Percentiles rank a stretch among this genome's conserved stretches.
Evolutionary conservation across 352 stramenopile genomes (phyloP).

Genomic region (Globisporangium mamillatum): DNA sequence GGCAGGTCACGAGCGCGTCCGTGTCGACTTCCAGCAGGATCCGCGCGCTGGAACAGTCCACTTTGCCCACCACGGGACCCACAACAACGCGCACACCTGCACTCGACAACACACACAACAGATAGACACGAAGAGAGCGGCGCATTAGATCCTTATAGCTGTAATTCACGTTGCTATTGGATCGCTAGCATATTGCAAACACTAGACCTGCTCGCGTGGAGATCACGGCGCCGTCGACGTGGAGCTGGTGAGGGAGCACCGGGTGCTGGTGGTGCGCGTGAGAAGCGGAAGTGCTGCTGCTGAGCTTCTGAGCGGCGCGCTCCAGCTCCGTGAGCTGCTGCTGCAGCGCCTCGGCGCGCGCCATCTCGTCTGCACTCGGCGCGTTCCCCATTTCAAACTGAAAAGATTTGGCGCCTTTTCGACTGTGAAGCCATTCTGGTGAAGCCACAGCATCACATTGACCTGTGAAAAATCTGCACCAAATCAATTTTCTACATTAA

Average conservation of each 20-base stretch:
- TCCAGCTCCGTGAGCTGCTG: slow-evolving; percentile 54
- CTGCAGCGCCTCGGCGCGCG: slow-evolving; percentile 23
- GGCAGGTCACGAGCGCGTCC: slow-evolving; percentile 36
- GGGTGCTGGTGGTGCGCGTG: slow-evolving; percentile 22
- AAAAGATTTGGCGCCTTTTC: too few species aligned
- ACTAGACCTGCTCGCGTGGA: slow-evolving; percentile 7
- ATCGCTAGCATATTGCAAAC: background rate
- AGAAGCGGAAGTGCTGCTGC: slow-evolving; percentile 7
- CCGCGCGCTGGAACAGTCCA: slow-evolving; percentile 43
- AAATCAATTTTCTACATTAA: too few species aligned
- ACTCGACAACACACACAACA: background rate
- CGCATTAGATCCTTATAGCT: background rate
- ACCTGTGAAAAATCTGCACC: too few species aligned
- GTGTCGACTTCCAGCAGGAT: slow-evolving; percentile 67
- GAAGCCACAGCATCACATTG: too few species aligned
- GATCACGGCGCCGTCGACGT: slow-evolving; percentile 23
- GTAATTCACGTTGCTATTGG: background rate
- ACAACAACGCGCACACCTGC: slow-evolving; percentile 53
- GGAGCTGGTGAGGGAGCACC: slow-evolving; percentile 29
- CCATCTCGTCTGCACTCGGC: slow-evolving; percentile 31
- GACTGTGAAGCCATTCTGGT: too few species aligned
- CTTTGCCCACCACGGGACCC: slow-evolving; percentile 65
- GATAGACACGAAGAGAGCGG: background rate
- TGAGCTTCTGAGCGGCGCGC: slow-evolving; percentile 24
- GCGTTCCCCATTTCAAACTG: slow-evolving; percentile 32